Conservation (phyloP, 768 basidiomycete genomes). For the Amanita phalloides region DNA sequence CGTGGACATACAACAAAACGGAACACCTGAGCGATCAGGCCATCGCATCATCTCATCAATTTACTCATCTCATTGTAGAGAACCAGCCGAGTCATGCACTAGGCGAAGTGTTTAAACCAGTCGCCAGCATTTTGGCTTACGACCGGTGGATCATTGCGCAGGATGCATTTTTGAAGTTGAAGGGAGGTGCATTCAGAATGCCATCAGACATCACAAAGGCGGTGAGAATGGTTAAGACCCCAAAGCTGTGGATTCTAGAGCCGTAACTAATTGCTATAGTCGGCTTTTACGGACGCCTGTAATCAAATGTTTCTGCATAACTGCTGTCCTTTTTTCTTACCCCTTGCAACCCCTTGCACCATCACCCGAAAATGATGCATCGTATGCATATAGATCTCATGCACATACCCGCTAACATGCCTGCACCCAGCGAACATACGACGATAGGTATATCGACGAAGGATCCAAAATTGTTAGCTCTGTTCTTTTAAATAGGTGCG, state of each 20-base stretch:
- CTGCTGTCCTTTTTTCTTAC: too few species aligned
- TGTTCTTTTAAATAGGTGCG: too few species aligned
- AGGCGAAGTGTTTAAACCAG: constrained; percentile 27
- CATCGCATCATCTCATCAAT: constrained; percentile 26
- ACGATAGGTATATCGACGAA: too few species aligned
- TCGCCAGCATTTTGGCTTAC: constrained; percentile 36
- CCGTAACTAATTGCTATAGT: not conserved
- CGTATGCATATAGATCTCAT: too few species aligned
- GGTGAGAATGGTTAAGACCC: constrained; percentile 5
- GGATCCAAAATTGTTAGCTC: too few species aligned
- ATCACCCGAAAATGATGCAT: too few species aligned
- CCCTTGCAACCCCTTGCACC: too few species aligned
- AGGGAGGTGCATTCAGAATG: not conserved
- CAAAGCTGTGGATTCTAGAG: constrained; percentile 13
- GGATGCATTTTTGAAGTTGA: not conserved
- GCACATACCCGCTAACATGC: too few species aligned
- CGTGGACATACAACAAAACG: constrained; percentile 78
- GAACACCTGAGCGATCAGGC: constrained; percentile 41
- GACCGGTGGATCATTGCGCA: constrained; percentile 8
- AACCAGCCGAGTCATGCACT: constrained; percentile 15
- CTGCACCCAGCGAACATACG: too few species aligned
- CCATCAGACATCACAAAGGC: not conserved
- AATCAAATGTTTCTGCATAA: too few species aligned
- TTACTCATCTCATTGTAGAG: constrained; percentile 62
- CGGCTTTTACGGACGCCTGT: too few species aligned